Percentiles rank a stretch among this genome's conserved stretches.
phyloP scores from a whole-genome alignment of 129 eudicot species.

The Lactuca saligna region DNA sequence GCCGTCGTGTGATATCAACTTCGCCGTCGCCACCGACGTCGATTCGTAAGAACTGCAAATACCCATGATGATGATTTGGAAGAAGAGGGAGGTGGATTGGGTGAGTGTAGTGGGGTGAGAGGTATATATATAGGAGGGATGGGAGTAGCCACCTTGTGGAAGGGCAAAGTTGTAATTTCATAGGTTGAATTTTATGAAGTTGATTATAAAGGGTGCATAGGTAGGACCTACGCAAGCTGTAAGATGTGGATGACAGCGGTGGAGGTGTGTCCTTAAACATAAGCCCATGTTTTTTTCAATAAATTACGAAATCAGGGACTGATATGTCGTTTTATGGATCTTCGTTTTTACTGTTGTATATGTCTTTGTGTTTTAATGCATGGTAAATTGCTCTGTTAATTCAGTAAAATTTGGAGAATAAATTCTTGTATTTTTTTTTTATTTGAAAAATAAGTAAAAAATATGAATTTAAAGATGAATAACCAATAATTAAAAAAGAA shows the following conservation, averaged over 20 bases:
- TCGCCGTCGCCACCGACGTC: slow-evolving; percentile 62
- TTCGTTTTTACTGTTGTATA: no score
- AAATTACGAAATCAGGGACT: slow-evolving; percentile 31
- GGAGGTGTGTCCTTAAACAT: slow-evolving; percentile 38
- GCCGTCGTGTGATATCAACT: slow-evolving; percentile 69
- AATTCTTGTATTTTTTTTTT: no score
- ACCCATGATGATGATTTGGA: slow-evolving; percentile 45
- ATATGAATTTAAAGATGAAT: no score
- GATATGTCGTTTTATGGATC: slow-evolving; percentile 14
- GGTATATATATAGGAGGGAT: slow-evolving; percentile 26
- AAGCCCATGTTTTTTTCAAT: slow-evolving; percentile 2
- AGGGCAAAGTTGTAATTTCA: slow-evolving; percentile 25
- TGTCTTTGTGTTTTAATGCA: background rate
- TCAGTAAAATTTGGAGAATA: background rate
- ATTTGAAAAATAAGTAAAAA: no score
- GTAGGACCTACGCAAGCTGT: slow-evolving; percentile 46
- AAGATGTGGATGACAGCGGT: slow-evolving; percentile 43
- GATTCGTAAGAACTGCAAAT: slow-evolving; percentile 78
- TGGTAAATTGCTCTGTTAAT: background rate
- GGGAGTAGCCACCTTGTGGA: slow-evolving; percentile 7
- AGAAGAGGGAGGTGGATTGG: background rate
- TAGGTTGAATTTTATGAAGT: slow-evolving; percentile 2
- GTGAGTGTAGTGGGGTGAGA: background rate
- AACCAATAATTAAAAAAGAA: no score
- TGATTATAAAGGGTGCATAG: slow-evolving; percentile 15